A percentile compares a stretch with the other conserved stretches of the same genome.
These are phyloP conservation scores for Saccharomyces hybrid DNA, from an alignment of 1,139 yeast species.

Conservation along the genomic window DNA sequence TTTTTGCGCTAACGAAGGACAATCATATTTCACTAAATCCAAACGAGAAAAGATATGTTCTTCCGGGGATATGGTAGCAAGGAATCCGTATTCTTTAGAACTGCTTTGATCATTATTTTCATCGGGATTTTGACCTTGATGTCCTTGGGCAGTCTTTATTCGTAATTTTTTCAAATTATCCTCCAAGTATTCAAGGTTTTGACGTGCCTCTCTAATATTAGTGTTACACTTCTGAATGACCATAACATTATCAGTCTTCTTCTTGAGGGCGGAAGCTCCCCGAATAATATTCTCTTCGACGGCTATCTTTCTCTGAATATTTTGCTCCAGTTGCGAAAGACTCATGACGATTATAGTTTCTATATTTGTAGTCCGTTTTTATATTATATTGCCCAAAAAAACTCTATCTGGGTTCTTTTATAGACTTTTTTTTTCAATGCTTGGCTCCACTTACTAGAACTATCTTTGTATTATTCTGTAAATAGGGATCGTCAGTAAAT, in stretches of 20 bases:
- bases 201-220: slow-evolving; percentile 83
- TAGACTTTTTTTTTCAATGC: too few relatives aligned
- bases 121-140: neutral
- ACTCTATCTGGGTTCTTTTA: neutral
- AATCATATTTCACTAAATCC: slow-evolving; percentile 83
- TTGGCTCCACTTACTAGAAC: too few relatives aligned
- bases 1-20: slow-evolving; percentile 91
- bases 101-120: slow-evolving; percentile 3
- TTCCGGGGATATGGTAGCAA: slow-evolving; percentile 27
- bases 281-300: slow-evolving; percentile 80
- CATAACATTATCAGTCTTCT: slow-evolving; percentile 64
- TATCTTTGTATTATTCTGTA: neutral
- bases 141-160: slow-evolving; percentile 25
- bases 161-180: slow-evolving; percentile 64
- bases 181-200: slow-evolving; percentile 80
- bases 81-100: slow-evolving; percentile 20
- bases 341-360: slow-evolving; percentile 2
- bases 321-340: slow-evolving; percentile 34
- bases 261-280: slow-evolving; percentile 76
- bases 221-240: slow-evolving; percentile 90
- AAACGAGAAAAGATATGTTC: slow-evolving; percentile 44
- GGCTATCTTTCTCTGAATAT: slow-evolving; percentile 74
- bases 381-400: too few relatives aligned
- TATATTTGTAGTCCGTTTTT: neutral
- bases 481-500: neutral